Evolutionary conservation across 1,284 basidiomycete genomes (phyloP), one percentile per base, ranked within the genome.

Genomic region (Veloboletus limbatus): DNA sequence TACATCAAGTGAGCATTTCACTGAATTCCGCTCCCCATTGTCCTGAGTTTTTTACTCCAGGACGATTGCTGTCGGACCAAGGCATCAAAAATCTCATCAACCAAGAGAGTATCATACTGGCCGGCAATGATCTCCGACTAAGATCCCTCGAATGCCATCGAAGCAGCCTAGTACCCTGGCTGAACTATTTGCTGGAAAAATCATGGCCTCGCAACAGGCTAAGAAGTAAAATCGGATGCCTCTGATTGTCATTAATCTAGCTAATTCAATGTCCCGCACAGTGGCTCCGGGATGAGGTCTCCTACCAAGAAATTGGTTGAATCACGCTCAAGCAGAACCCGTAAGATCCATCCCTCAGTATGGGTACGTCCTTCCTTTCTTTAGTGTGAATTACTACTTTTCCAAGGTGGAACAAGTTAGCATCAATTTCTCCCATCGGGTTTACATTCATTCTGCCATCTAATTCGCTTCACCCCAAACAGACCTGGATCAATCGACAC

Each of bases 111-210:
- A 62, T 63, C 17, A 47, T 57, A 40, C 49, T 54, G 51, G 60
- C 62, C n/a, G 69, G 71, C 30, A 42, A 57, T 26, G 66, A 71
- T 44, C 65, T n/a, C 71, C 1, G 70, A 72, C 47, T 71, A 66
- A 36, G 66, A 70, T 45, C 55, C 72, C 27, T 71, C 57, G 43
- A 65, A 71, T 17, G 58, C 68, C 17, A 69, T 72, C 52, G 66
- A 70, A 33, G 56, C 62, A 25, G 69, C 69, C 17, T 55, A 65
- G 21, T 62, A 58, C 36, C 67, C 60, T 31, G 65, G 59, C 47
- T 69, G 67, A 67, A 69, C 65, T 9, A 52, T 67, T 53, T 60
- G 57, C 49, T 54, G 62, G 42, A 63, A 67, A n/a, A 47, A 54
- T 62, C 41, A 65, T 72, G 70, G 63, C 57, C 8, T 64, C 68